Percentiles rank a stretch among this genome's conserved stretches.
Evolutionary conservation across 2,329 filamentous ascomycete genomes (phyloP).

Genomic region (Sporothrix brunneoviolacea): DNA sequence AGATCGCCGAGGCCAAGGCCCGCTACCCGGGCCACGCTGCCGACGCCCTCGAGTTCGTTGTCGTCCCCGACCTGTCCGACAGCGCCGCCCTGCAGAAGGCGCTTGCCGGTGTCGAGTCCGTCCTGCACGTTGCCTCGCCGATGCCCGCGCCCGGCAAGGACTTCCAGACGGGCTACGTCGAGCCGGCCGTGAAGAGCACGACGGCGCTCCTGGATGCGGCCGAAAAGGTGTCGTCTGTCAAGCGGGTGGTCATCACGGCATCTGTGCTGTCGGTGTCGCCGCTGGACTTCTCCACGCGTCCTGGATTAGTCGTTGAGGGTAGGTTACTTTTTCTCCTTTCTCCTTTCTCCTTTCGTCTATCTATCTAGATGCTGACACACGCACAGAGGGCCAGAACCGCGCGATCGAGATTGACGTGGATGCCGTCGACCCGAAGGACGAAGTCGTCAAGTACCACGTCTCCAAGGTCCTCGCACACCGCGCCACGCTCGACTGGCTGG

Average conservation of each 20-base stretch:
- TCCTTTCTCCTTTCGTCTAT: too few relatives aligned
- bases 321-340: too few relatives aligned
- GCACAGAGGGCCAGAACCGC: not conserved
- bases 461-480: slow-evolving; percentile 20
- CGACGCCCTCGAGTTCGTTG: not conserved
- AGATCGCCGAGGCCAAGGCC: not conserved
- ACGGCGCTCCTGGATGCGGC: slow-evolving; percentile 6
- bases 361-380: too few relatives aligned
- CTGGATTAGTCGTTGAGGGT: not conserved
- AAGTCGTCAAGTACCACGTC: slow-evolving; percentile 24
- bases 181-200: slow-evolving; percentile 23
- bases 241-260: slow-evolving; percentile 6
- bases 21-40: not conserved
- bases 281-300: not conserved
- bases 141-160: not conserved
- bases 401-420: too few relatives aligned
- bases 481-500: slow-evolving; percentile 11
- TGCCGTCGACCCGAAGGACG: not conserved
- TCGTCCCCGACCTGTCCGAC: slow-evolving; percentile 3
- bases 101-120: slow-evolving; percentile 1
- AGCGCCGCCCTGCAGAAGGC: not conserved
- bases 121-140: slow-evolving; percentile 9
- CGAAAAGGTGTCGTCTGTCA: not conserved
- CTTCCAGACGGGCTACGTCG: slow-evolving; percentile 17
- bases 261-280: slow-evolving; percentile 5